Evolutionary conservation across 441 rosid species (phyloP).

Genomic region (Aquilaria agallochum): DNA sequence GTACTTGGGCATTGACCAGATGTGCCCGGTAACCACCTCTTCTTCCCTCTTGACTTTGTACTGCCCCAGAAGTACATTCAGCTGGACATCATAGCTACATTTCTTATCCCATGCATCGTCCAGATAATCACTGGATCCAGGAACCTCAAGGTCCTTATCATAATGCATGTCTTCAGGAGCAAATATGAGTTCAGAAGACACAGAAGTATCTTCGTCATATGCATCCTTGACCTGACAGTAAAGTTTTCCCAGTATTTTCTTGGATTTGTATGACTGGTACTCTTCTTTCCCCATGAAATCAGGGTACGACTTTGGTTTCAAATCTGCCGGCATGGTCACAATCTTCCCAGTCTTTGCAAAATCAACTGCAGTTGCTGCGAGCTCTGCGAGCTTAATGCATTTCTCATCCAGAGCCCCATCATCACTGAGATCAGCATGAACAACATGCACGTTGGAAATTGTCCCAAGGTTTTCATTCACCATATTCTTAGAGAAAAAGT

Average conservation of each 20-base stretch:
- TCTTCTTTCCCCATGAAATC: conserved; percentile 91
- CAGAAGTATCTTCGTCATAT: conserved; percentile 42
- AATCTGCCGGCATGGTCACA: conserved; percentile 56
- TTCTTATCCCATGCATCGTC: conserved; percentile 76
- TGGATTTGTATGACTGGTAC: conserved; percentile 60
- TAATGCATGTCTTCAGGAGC: conserved; percentile 45
- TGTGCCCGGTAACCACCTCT: conserved; percentile 86
- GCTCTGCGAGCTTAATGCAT: conserved; percentile 64
- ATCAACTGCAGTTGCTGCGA: conserved; percentile 94
- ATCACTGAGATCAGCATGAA: conserved; percentile 78
- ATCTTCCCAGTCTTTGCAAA: conserved; percentile 87
- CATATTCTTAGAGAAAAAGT: conserved; percentile 72
- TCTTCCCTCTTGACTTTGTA: conserved; percentile 84
- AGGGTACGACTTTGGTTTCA: conserved; percentile 79
- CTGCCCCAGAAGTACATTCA: conserved; percentile 69
- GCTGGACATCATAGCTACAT: conserved; percentile 67
- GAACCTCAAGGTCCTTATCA: conserved; percentile 55
- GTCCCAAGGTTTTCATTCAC: conserved; percentile 66
- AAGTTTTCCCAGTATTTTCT: conserved; percentile 77
- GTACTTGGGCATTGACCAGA: conserved; percentile 88
- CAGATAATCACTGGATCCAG: conserved; percentile 55
- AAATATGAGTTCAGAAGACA: conserved; percentile 32
- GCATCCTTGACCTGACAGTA: conserved; percentile 58
- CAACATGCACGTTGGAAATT: conserved; percentile 89
- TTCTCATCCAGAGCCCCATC: conserved; percentile 70